phyloP scores from a whole-genome alignment of 2,329 filamentous ascomycete genomes.

The Aspergillus vadensis region DNA sequence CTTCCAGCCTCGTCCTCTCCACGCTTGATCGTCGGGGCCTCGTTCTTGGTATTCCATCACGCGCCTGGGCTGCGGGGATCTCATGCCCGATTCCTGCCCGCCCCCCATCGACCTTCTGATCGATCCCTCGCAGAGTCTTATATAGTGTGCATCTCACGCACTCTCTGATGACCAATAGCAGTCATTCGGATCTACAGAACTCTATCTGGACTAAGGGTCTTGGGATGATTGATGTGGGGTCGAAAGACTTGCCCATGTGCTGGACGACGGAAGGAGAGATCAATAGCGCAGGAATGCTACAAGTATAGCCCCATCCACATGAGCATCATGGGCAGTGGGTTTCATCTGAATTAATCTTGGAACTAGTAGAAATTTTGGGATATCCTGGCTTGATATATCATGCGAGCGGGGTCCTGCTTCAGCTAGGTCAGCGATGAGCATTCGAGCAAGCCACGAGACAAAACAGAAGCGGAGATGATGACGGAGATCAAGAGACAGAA shows the following conservation, averaged over 20 bases:
- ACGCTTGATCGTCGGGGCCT: neutral
- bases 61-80: conserved; percentile 1
- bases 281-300: neutral
- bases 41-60: conserved; percentile 10
- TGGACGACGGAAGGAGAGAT: neutral
- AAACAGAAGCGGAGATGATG: neutral
- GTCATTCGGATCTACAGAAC: neutral
- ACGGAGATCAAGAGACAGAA: neutral
- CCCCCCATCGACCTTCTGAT: neutral
- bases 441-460: neutral
- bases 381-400: conserved; percentile 12
- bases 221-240: neutral
- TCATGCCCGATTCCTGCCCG: neutral
- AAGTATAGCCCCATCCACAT: conserved; percentile 1
- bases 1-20: neutral
- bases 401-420: neutral
- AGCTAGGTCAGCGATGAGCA: neutral
- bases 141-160: neutral
- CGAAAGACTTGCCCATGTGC: neutral
- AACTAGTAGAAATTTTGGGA: conserved; percentile 9
- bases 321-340: conserved; percentile 1
- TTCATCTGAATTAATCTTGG: neutral
- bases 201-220: neutral
- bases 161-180: neutral
- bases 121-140: neutral